A percentile compares a stretch with the other conserved stretches of the same genome.
Evolutionary conservation across 345 rosid genomes (phyloP).

Genomic region (Melastoma malabathricum): DNA sequence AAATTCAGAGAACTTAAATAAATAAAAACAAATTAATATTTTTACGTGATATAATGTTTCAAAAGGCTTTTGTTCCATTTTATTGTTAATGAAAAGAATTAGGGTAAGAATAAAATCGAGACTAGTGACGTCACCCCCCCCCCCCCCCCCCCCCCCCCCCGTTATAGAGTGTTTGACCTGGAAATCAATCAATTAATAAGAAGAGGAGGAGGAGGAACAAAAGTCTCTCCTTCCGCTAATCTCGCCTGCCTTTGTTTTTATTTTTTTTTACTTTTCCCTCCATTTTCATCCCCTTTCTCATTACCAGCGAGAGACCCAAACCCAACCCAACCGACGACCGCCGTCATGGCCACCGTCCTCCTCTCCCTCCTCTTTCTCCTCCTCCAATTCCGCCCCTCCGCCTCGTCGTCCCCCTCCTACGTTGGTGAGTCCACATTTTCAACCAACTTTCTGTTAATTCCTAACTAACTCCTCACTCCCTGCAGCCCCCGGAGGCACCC

Average conservation of each 20-base stretch:
- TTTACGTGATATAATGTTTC: too few species aligned
- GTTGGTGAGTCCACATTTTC: background rate
- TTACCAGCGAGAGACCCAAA: background rate
- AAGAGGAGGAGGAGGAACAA: too few species aligned
- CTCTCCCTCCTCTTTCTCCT: background rate
- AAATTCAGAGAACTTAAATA: too few species aligned
- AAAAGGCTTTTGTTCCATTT: too few species aligned
- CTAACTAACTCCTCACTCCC: background rate
- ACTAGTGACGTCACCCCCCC: too few species aligned
- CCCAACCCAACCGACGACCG: background rate
- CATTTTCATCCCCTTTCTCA: background rate
- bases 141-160: too few species aligned
- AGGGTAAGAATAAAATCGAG: too few species aligned
- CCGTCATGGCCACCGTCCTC: background rate
- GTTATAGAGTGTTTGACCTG: too few species aligned
- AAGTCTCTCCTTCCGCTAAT: slow-evolving; percentile 1
- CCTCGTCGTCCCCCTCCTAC: background rate
- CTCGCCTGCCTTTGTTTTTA: background rate
- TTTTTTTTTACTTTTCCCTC: background rate
- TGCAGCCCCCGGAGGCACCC: too few species aligned
- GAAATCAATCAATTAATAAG: too few species aligned
- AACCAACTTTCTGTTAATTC: background rate
- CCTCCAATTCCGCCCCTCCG: background rate
- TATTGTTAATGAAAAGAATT: too few species aligned
- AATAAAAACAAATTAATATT: too few species aligned